Evolutionary conservation across 495 filamentous ascomycete species (phyloP).

Genomic region (Durotheca rogersii): DNA sequence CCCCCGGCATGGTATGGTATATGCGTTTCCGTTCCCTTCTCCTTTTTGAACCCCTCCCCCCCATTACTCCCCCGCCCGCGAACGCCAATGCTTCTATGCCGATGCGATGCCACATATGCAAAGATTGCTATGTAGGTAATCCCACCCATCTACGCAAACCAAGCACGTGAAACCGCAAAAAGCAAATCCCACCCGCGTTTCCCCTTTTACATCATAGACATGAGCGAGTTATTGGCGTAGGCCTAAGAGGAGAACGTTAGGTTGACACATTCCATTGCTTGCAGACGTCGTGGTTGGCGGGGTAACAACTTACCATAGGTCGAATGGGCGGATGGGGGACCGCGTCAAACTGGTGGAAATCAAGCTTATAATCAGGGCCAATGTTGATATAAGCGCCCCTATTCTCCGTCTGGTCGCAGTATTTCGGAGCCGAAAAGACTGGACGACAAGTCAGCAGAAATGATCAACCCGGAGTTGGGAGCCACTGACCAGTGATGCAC

Average conservation of each 20-base stretch:
- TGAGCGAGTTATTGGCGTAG: constrained; percentile 77
- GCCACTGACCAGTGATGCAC: constrained; percentile 80
- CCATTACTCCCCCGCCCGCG: constrained; percentile 20
- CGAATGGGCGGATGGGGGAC: constrained; percentile 93
- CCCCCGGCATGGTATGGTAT: constrained; percentile 24
- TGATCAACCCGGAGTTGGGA: background rate
- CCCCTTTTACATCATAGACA: constrained; percentile 56
- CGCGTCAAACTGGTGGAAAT: constrained; percentile 90
- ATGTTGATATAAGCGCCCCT: constrained; percentile 99
- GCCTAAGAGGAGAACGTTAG: constrained; percentile 58
- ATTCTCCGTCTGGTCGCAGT: constrained; percentile 97
- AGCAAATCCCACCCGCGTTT: too few species aligned
- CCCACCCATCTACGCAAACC: constrained; percentile 26
- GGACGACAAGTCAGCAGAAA: constrained; percentile 24
- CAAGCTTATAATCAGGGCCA: constrained; percentile 83
- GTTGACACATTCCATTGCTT: constrained; percentile 5
- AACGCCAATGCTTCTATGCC: constrained; percentile 33
- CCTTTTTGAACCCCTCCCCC: constrained; percentile 18
- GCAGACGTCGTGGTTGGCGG: background rate
- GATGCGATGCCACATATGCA: constrained; percentile 31
- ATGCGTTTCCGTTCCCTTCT: too few species aligned
- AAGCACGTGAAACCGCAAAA: constrained; percentile 18
- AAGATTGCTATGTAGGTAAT: constrained; percentile 29
- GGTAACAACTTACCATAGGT: constrained; percentile 77
- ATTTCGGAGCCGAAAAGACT: constrained; percentile 97